Base-by-base conservation (phyloP, 2,329 filamentous ascomycete species). In the Fusarium sp. region DNA sequence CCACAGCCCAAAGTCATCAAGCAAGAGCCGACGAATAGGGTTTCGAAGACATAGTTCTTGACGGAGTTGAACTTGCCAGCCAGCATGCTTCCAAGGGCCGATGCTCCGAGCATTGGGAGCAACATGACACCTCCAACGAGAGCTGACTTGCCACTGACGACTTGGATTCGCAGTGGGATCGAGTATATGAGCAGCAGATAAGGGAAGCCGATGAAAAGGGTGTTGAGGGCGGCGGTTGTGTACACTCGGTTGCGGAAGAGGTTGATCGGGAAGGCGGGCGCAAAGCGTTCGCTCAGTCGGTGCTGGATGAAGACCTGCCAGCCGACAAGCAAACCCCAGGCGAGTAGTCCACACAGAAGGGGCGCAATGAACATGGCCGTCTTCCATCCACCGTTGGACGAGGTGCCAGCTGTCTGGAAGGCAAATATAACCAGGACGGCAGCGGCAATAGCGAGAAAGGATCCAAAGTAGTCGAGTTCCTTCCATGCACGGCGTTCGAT, bases 381-480 rank as follows among this genome's bases (percentile, higher is more conserved):
- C 7, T 80, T 74, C 85, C 86, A 89, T 38, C 77, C 72, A n/a
- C 78, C 65, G 1, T 66, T 62, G 3, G 77, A 67, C 0, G 76
- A 74, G 1, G 73, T 73, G 0, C 83, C 83, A 3, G 81, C 81
- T 66, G 83, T 83, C 69, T 89, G 86, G 61, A 89, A 87, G 2
- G 87, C 79, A 68, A 87, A 88, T 0, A 88, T 84, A 4, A 88
- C 79, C 2, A 89, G 80, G 0, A 86, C 83, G 0, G 86, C 83
- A 1, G 85, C 83, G 3, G 83, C 78, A 8, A 89, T 81, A 11
- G 87, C 77, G 20, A 89, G 78, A n/a, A 84, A 66, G 0, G 85
- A 85, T 10, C 87, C 86, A 4, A 85, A 42, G 57, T 84, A 81
- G 68, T 89, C 87, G 38, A 89, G 78, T 46, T 85, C 80, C 29